Evolutionary conservation across 306 rosid genomes (phyloP), one percentile per base, ranked within the genome.

Genomic region (Spatholobus suberectus): DNA sequence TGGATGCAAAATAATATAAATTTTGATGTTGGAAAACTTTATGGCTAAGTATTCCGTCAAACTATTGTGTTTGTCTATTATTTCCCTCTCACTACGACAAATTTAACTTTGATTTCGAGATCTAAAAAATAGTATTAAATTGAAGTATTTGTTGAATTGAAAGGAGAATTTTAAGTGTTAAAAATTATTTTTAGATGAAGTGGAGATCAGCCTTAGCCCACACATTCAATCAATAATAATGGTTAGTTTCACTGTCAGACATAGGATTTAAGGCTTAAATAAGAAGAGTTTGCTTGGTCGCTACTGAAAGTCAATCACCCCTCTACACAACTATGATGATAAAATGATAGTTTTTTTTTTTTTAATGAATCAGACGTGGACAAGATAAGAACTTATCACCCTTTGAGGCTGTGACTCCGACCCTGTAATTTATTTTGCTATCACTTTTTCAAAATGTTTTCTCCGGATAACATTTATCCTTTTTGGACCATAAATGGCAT

Each of bases 91-190:
- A 11, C 6, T 1, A 23, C 35, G 74, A 69, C 74, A 40, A 69
- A 69, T 21, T 37, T 14, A 91, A 92, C 89, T 70, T 15, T 43
- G 84, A n/a, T 44, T 59, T 21, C 20, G 21, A 59, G 12, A 61
- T 26, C 49, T 2, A 73, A 52, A 29, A 58, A n/a, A 58, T 27
- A 10, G 27, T 58, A 15, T 14, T 38, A 23, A 75, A 57, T 75
- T 75, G 54, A 55, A 55, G 79, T 43, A 20, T 35, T 62, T 58
- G 54, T 47, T 18, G 37, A 59, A 29, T 61, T 61, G 63, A 80
- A 80, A 41, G 72, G 72, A 17, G 20, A 29, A 57, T 46, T 70
- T 59, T 5, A 59, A 49, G 52, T 20, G 40, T 72, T 20, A 21
- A 72, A 34, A 46, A 69, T 1, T 44, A 12, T 44, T 2, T 44